A percentile compares a stretch with the other conserved stretches of the same genome.
Conservation (phyloP, 495 filamentous ascomycete species). For the Tuber magnatum region DNA sequence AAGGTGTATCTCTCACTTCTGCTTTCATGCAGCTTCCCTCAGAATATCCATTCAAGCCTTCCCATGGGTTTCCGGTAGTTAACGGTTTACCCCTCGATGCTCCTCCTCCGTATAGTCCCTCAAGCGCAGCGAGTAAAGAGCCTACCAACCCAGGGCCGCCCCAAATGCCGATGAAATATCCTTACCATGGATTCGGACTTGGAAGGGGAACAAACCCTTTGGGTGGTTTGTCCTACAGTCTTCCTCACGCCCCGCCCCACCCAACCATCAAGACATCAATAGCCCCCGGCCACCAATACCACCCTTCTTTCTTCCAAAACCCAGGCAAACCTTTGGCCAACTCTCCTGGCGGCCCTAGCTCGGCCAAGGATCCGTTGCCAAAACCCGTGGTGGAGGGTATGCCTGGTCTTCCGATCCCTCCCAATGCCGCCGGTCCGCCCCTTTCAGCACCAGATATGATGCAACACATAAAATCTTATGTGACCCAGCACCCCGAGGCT, state of each 20-base stretch:
- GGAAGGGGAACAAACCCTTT: background rate
- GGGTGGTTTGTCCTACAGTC: background rate
- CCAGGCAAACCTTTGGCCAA: background rate
- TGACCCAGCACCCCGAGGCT: background rate
- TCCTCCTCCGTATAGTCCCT: slow-evolving; percentile 1
- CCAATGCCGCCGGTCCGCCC: background rate
- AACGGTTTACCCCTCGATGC: slow-evolving; percentile 12
- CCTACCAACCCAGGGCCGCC: background rate
- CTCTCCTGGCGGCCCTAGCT: background rate
- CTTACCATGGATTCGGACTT: slow-evolving; percentile 1
- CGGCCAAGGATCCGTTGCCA: background rate
- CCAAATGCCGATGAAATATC: background rate
- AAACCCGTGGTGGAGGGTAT: background rate
- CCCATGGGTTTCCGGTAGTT: background rate
- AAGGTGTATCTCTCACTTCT: background rate
- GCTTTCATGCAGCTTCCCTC: background rate
- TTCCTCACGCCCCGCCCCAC: background rate
- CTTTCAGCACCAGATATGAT: background rate
- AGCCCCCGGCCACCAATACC: background rate
- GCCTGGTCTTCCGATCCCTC: background rate
- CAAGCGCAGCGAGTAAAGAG: background rate
- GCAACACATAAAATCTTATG: background rate
- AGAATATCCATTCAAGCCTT: background rate
- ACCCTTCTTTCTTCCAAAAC: background rate
- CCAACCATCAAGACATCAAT: background rate